A percentile compares a stretch with the other conserved stretches of the same genome.
phyloP scores from a whole-genome alignment of 306 rosid genomes.

The Castanospermum australe region DNA sequence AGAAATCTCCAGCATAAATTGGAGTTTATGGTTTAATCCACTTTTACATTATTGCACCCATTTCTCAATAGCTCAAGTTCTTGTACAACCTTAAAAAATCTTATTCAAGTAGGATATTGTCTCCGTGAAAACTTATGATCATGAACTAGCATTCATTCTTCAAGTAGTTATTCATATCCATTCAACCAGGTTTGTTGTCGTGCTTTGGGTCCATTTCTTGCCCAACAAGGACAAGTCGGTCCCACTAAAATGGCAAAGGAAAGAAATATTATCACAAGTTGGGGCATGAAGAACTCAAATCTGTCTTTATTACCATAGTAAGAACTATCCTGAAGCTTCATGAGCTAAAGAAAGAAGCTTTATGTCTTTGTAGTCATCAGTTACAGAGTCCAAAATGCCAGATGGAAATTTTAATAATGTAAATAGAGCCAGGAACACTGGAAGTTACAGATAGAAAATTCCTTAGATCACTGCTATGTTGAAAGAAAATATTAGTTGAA shows the following conservation, averaged over 20 bases:
- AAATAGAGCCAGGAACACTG: neutral
- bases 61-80: neutral
- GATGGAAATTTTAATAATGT: neutral
- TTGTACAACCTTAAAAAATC: neutral
- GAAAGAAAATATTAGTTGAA: neutral
- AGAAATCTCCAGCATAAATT: neutral
- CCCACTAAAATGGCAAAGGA: neutral
- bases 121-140: neutral
- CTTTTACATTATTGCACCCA: neutral
- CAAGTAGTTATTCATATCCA: neutral
- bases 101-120: neutral
- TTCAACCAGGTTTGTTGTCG: neutral
- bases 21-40: neutral
- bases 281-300: neutral
- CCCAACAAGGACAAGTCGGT: neutral
- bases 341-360: neutral
- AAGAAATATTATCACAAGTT: neutral
- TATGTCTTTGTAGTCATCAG: neutral
- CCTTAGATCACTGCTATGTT: neutral
- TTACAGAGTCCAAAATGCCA: neutral
- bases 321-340: too few species aligned
- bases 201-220: neutral
- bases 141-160: too few species aligned
- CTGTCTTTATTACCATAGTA: neutral
- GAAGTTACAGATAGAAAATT: too few species aligned